Evolutionary conservation across 2,329 filamentous ascomycete species (phyloP), one percentile per base, ranked within the genome.

Genomic region (Onygena corvina): DNA sequence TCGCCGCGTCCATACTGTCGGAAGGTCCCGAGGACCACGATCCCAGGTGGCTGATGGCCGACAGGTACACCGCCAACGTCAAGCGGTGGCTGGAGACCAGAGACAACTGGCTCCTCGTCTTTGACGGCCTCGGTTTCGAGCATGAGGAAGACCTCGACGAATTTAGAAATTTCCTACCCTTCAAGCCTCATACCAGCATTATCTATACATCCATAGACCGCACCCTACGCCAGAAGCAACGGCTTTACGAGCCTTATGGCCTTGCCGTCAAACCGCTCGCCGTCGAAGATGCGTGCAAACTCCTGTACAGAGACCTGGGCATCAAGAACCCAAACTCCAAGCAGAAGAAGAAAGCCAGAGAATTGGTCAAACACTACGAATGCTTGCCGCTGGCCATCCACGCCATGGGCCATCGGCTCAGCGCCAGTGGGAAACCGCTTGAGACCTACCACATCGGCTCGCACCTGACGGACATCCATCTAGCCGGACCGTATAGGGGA

Each of bases 131-230:
- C 21, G 75, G 73, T 33, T 82, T 83, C 52, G 75, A 78, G 45
- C 68, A 72, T 4, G 71, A 77, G 2, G 71, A 72, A 1, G 72
- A 72, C 16, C 63, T 73, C 21, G 68, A 69, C 46, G 60, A 66
- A 5, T 65, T 84, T 20, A 67, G 71, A 44, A 67, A 73, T 31
- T 83, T 81, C 53, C 76, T 86, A n/a, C 82, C 82, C 0, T 80
- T 81, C 56, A 73, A 72, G 23, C 72, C 68, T 52, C 73, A 77
- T 49, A 81, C 78, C 11, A 79, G 76, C 56, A 73, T 85, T 44
- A 81, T 86, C 21, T 83, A 81, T 57, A 84, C 81, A 0, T 83
- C 80, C 0, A 76, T 82, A 0, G 79, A 83, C 55, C 71, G 71
- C 33, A 76, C 76, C n/a, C 54, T 74, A 40, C 62, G 66, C 44